phyloP scores from a whole-genome alignment of 2,329 filamentous ascomycete species.

The Cadophora malorum region DNA sequence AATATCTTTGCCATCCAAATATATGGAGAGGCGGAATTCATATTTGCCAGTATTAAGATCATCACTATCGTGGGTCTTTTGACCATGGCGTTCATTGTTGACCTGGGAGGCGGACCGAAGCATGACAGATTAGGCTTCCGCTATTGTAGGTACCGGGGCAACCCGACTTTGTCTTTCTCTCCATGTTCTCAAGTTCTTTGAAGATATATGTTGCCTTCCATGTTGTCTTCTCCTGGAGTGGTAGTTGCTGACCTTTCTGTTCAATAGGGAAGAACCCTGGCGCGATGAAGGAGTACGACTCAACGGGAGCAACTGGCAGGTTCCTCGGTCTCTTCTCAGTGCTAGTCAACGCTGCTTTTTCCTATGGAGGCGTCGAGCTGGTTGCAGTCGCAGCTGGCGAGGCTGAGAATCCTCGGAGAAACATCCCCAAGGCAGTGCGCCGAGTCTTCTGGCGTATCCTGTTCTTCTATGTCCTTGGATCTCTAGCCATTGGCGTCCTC shows the following conservation, averaged over 20 bases:
- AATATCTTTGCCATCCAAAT: slow-evolving; percentile 65
- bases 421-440: slow-evolving; percentile 77
- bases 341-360: slow-evolving; percentile 56
- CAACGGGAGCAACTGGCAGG: slow-evolving; percentile 66
- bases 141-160: slow-evolving; percentile 51
- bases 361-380: slow-evolving; percentile 54
- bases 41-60: slow-evolving; percentile 62
- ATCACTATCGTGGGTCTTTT: slow-evolving; percentile 70
- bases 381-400: slow-evolving; percentile 65
- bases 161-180: neutral
- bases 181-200: no score
- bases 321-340: slow-evolving; percentile 71
- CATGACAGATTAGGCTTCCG: slow-evolving; percentile 76
- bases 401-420: slow-evolving; percentile 70
- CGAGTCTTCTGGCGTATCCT: slow-evolving; percentile 81
- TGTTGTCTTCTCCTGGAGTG: neutral
- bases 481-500: slow-evolving; percentile 73
- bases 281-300: slow-evolving; percentile 70
- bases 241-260: neutral
- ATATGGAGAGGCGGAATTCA: slow-evolving; percentile 68
- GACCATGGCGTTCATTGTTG: slow-evolving; percentile 79
- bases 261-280: slow-evolving; percentile 62
- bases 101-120: slow-evolving; percentile 81
- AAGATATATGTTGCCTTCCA: neutral
- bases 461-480: slow-evolving; percentile 76